Evolutionary conservation across 1,284 basidiomycete species (phyloP), one percentile per base, ranked within the genome.

Genomic region (Malassezia restricta): DNA sequence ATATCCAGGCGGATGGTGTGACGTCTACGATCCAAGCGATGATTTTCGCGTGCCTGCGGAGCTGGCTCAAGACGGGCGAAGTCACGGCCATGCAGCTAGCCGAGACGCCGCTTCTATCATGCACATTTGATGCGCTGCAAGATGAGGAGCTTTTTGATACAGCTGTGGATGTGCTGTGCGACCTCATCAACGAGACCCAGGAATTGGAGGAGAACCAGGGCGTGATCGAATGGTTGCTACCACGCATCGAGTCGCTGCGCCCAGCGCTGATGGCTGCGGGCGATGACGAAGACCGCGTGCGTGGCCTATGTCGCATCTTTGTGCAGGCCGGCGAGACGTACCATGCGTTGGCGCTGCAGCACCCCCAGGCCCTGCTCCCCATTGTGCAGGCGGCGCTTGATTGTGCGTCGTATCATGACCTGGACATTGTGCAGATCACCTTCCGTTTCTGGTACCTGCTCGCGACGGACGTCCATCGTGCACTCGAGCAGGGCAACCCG

Each of bases 321-420:
- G 82, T 87, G 17, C 90, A 98, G 75, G 91, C 92, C 0, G 94
- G 94, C 50, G 92, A 98, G 75, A 88, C 86, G 7, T 98, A 98
- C 75, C 84, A 87, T 46, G 78, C 84, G 49, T 78, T 99, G n/a
- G 80, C 98, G 56, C 77, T 92, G 17, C 83, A 85, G 61, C 91
- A 96, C 73, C 83, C 85, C 3, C 83, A 86, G 56, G 84, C 86
- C 1, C 89, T 96, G 74, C 84, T 87, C 72, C 90, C 92, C 0
- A 82, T 99, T 58, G 88, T 96, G 39, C 85, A 95, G 66, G 88
- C 89, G 8, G 90, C 96, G 64, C 84, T 85, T n/a, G 81, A 86
- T 64, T 98, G 91, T 72, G 86, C 94, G 12, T 85, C 87, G 0
- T 94, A 89, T 75, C 81, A 82, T 31, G 90, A 96, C 71, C 82